Base-by-base conservation (phyloP, 768 basidiomycete species). In the Boletus subcaerulescens region DNA sequence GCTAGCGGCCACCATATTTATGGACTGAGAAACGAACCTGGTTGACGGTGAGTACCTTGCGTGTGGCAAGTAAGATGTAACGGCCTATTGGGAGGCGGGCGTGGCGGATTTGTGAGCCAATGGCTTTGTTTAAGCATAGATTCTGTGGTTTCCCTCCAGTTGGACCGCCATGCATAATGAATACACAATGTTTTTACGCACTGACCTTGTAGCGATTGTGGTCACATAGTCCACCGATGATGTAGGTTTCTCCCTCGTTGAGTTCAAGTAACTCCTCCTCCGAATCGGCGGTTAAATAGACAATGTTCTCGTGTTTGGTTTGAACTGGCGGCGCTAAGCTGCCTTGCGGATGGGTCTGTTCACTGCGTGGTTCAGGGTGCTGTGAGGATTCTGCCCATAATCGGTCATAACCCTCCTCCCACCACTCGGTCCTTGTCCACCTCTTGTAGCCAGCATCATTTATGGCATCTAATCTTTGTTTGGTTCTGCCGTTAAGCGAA, bases 21-120 rank as follows among this genome's bases (percentile, higher is more conserved):
- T 36, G 40, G 53, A 47, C 10, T 38, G 11, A 15, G 17, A 44
- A 48, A 65, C 70, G 44, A 41, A 81, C 83, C 73, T 98, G 97
- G 71, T 99, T 98, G 50, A 99, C 94, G 1, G 97, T 99, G 59
- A 99, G 77, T 32, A 99, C 93, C 65, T 98, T 98, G 57, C 97
- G 85, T 11, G 95, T 94, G 32, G 87, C 80, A 53, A 99, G 76
- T 42, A 87, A 79, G 35, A 98, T 76, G 69, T 91, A 97, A 52
- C 85, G 87, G n/a, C 93, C 91, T 51, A 99, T 98, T 4, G 97
- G 97, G 51, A 99, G 82, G 47, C 91, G 86, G 5, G 94, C 97
- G 39, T 93, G 89, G 41, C 86, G 82, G 51, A 98, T 80, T 5
- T 81, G 82, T 36, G 88, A 81, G 47, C 76, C 75, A 38, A 81